These are phyloP conservation scores for Colletotrichum tanaceti DNA, from an alignment of 2,329 filamentous ascomycete genomes.

Conservation along the genomic window DNA sequence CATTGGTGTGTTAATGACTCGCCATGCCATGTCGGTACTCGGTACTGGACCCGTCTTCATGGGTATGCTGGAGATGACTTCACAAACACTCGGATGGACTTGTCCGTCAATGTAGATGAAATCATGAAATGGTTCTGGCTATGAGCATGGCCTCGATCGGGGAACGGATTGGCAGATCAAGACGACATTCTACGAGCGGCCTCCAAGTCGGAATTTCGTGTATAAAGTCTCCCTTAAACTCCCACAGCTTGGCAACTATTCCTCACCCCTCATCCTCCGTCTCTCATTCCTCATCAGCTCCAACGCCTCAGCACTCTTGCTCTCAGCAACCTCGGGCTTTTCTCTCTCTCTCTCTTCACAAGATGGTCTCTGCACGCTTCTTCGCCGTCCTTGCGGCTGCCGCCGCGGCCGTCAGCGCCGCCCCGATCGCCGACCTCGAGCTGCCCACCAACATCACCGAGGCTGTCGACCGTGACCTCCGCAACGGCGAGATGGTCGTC, in stretches of 20 bases:
- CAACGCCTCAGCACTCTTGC: neutral
- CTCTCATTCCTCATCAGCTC: neutral
- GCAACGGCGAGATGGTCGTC: conserved; percentile 24
- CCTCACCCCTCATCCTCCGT: neutral
- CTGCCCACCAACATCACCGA: conserved; percentile 20
- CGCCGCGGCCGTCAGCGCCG: conserved; percentile 19
- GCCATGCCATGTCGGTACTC: too few species aligned
- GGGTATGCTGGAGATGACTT: neutral
- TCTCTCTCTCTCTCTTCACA: neutral
- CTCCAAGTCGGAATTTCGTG: neutral
- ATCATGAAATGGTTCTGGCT: neutral
- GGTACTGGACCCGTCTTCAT: neutral
- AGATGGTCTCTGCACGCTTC: conserved; percentile 26
- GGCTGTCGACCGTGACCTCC: conserved; percentile 1
- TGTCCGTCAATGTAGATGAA: neutral
- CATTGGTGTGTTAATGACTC: conserved; percentile 6
- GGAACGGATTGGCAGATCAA: fast-evolving
- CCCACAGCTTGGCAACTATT: neutral
- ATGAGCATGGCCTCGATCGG: neutral
- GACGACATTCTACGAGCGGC: neutral
- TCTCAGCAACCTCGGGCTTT: too few species aligned
- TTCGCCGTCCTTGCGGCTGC: conserved; percentile 16
- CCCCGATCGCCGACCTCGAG: conserved; percentile 10
- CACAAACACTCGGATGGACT: neutral
- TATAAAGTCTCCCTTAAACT: neutral